Base-by-base conservation (phyloP, 345 rosid species). In the Cardamine resedifolia region DNA sequence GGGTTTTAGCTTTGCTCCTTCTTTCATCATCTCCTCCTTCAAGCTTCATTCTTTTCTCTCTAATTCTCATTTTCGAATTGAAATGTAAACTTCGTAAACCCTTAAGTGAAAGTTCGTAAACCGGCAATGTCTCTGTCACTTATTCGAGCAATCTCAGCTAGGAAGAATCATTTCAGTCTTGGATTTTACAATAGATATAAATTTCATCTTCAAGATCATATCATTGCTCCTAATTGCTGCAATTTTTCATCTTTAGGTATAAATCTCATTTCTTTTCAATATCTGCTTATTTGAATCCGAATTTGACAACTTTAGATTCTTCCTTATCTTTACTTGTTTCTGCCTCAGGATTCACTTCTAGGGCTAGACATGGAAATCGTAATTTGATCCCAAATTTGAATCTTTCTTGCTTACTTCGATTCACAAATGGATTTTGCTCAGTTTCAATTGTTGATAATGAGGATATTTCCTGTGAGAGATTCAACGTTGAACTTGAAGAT, bases 341-440 rank as follows among this genome's bases (percentile, higher is more conserved):
- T 45, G 34, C 55, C 14, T 58, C 75, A 78, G 81, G 72, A 0
- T 70, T 52, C 12, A 47, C 9, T 27, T 23, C 47, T 12, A 2
- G 2, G 16, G n/a, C 20, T 57, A 58, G 58, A 27, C 16, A 59
- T 70, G 50, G 71, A 75, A 55, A 10, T 65, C 39, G 62, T 43
- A 43, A 5, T 34, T 64, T 58, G 65, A 27, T 79, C 27, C 56
- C 61, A 36, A 70, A 72, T 33, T 39, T 64, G 57, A 61, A 68
- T 51, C 41, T 10, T 31, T 5, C 55, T 10, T 64, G 38, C 33
- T 55, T 59, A 61, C 4, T 41, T 61, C 60, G 24, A 55, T 27
- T 70, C 53, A 16, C 58, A 12, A 64, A 73, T 43, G 71, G 84
- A 38, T 86, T 85, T 68, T 80, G 89, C 63, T 70, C 84, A 0